Base-by-base conservation (phyloP, 768 basidiomycete species). In the Myochromella boudieri region DNA sequence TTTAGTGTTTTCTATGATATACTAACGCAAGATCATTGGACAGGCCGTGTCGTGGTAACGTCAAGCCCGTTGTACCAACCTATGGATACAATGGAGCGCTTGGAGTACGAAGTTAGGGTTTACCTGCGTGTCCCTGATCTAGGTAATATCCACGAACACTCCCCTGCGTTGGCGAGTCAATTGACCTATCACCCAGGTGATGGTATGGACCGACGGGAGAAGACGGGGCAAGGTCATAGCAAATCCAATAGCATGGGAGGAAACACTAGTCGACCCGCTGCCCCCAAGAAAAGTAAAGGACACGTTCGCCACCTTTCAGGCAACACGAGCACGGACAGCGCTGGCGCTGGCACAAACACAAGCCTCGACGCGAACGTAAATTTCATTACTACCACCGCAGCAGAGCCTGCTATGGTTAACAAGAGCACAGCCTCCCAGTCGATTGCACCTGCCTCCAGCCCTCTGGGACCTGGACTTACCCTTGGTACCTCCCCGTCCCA, bases 21-120 rank as follows among this genome's bases (percentile, higher is more conserved):
- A n/a, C n/a, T n/a, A n/a, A n/a, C n/a, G n/a, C n/a, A n/a, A n/a
- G n/a, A n/a, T n/a, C n/a, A n/a, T 34, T n/a, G n/a, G 5, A 37
- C 26, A 74, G 72, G 71, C 25, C 78, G 89, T 18, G 85, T 90
- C 5, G 72, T 91, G 5, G 91, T 87, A 25, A 82, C 90, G 0
- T 90, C 87, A 10, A 89, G 85, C 33, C 91, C 92, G 1, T 65
- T 94, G 38, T 89, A 91, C 63, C 92, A 94, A 61, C 80, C 86
- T 9, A 83, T 93, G 74, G 81, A 85, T 8, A 68, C 75, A 3
- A 85, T 89, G 14, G 75, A 83, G 55, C 75, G 80, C 42, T 68
- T 93, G 32, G 90, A 86, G 4, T 91, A 91, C 54, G 82, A 87
- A 53, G 80, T 88, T 3, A 74, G 80, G 44, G 74, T 91, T 11